A percentile compares a stretch with the other conserved stretches of the same genome.
Evolutionary conservation across 305 asterid species (phyloP).

Genomic region (Solanum chacoense): DNA sequence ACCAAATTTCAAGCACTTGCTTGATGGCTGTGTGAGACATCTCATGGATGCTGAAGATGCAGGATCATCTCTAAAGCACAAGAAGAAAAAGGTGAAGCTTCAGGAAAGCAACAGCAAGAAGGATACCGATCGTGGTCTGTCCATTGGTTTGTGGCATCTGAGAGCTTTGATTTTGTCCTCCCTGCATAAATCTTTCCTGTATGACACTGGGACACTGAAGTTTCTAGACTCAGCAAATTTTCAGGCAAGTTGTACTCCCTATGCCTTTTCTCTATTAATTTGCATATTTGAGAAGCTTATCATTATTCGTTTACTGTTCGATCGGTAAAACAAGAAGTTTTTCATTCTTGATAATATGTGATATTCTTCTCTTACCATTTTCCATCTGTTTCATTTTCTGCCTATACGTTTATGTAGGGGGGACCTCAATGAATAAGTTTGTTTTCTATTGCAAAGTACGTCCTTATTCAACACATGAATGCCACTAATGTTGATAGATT

Average conservation of each 20-base stretch:
- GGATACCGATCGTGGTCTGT: slow-evolving; percentile 25
- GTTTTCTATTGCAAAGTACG: neutral
- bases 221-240: slow-evolving; percentile 64
- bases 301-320: neutral
- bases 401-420: neutral
- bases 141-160: slow-evolving; percentile 61
- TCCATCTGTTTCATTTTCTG: neutral
- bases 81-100: slow-evolving; percentile 68
- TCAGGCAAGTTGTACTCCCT: slow-evolving; percentile 39
- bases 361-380: neutral
- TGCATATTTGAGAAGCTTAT: neutral
- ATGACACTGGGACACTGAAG: slow-evolving; percentile 57
- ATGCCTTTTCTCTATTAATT: neutral
- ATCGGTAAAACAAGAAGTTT: neutral
- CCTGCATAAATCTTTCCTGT: slow-evolving; percentile 70
- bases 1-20: slow-evolving; percentile 79
- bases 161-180: slow-evolving; percentile 63
- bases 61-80: slow-evolving; percentile 22
- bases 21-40: slow-evolving; percentile 63
- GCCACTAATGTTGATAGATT: neutral
- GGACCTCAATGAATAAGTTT: neutral
- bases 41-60: slow-evolving; percentile 35
- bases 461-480: neutral
- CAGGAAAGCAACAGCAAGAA: slow-evolving; percentile 16
- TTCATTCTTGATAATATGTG: neutral